These are phyloP conservation scores for Geum urbanum DNA, from an alignment of 306 rosid species.

Conservation along the genomic window DNA sequence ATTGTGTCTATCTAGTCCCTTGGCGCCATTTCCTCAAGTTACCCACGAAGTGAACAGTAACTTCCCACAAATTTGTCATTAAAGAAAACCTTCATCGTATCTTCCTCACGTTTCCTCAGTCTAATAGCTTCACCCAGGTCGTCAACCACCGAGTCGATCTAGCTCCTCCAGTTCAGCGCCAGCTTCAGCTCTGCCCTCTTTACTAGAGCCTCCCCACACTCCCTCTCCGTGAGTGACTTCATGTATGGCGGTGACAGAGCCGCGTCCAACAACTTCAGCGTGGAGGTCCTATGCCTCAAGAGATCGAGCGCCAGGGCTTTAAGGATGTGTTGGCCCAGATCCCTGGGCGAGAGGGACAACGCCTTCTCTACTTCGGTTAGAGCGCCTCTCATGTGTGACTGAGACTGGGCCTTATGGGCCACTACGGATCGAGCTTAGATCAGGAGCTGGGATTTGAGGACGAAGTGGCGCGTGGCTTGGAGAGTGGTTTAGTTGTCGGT, in stretches of 20 bases:
- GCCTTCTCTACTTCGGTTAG: conserved; percentile 46
- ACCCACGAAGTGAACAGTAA: too few relatives aligned
- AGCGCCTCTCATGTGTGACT: conserved; percentile 48
- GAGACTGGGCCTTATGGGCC: conserved; percentile 25
- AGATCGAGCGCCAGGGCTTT: conserved; percentile 43
- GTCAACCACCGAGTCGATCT: conserved; percentile 60
- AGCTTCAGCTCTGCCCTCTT: conserved; percentile 58
- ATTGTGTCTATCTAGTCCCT: too few relatives aligned
- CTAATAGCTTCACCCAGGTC: conserved; percentile 44
- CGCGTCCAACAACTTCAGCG: conserved; percentile 37
- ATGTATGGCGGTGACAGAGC: conserved; percentile 45
- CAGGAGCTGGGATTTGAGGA: conserved; percentile 44
- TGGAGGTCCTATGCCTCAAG: conserved; percentile 39
- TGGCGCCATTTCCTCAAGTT: too few relatives aligned
- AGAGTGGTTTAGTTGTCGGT: conserved; percentile 29
- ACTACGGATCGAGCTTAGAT: conserved; percentile 44
- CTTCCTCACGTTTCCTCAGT: conserved; percentile 17
- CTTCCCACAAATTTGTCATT: too few relatives aligned
- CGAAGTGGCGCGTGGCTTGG: conserved; percentile 43
- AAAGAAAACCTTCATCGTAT: conserved; percentile 38
- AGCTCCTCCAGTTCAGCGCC: conserved; percentile 41
- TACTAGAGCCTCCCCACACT: conserved; percentile 40
- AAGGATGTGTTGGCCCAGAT: conserved; percentile 51
- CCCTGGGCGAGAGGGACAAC: conserved; percentile 42
- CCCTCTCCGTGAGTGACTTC: conserved; percentile 36